A percentile compares a stretch with the other conserved stretches of the same genome.
Conservation (phyloP, 2,329 filamentous ascomycete genomes). For the Penicillium janthinellum region DNA sequence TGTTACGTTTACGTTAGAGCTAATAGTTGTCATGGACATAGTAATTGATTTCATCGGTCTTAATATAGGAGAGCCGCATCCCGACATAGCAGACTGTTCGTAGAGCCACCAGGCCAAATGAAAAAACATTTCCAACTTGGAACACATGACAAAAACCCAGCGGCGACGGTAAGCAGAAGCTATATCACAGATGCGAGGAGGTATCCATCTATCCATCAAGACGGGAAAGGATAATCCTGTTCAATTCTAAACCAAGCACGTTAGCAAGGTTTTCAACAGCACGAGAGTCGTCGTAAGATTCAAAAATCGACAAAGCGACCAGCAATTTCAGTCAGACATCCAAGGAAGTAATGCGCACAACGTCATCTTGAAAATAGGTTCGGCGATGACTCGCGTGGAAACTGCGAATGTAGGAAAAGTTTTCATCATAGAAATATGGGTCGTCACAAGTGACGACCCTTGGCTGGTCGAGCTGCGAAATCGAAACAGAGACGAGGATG, state of each 20-base stretch:
- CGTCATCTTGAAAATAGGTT: constrained; percentile 38
- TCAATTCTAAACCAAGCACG: constrained; percentile 22
- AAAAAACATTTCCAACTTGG: not conserved
- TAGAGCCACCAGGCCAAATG: not conserved
- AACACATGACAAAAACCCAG: not conserved
- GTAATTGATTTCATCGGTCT: not conserved
- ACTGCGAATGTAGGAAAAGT: constrained; percentile 47
- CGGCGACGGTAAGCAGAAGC: not conserved
- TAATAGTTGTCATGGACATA: not conserved
- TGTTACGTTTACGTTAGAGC: not conserved
- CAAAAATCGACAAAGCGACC: constrained; percentile 20
- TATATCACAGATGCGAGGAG: not conserved
- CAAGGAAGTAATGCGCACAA: constrained; percentile 44
- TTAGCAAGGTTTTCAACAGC: constrained; percentile 23
- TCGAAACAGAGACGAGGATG: constrained; percentile 6
- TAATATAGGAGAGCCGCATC: not conserved
- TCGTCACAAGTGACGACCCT: constrained; percentile 14
- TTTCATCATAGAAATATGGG: constrained; percentile 44
- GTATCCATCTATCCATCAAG: not conserved
- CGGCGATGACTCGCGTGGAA: constrained; percentile 43
- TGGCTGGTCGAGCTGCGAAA: constrained; percentile 21
- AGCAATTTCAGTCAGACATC: constrained; percentile 40
- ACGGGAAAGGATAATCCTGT: not conserved
- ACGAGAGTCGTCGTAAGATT: not conserved
- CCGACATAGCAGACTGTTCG: not conserved